Percentiles rank a stretch among this genome's conserved stretches.
These are phyloP conservation scores for Psidium friedrichsthalianum DNA, from an alignment of 345 rosid species.

Conservation along the genomic window DNA sequence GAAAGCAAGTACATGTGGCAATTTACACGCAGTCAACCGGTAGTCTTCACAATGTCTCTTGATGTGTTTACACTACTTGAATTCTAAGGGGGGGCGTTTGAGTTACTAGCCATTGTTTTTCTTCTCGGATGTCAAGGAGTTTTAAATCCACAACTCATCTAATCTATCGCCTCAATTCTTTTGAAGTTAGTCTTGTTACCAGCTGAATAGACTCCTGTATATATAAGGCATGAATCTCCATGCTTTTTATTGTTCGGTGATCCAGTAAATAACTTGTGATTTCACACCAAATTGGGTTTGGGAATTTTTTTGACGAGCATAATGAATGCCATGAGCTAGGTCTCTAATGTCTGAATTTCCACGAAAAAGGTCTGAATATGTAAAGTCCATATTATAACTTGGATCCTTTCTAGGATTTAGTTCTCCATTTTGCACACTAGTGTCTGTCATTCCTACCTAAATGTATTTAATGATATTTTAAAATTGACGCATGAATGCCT, in stretches of 20 bases:
- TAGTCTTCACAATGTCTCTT: not conserved
- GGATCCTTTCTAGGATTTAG: not conserved
- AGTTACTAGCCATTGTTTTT: not conserved
- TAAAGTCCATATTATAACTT: not conserved
- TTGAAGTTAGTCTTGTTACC: not conserved
- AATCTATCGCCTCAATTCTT: not conserved
- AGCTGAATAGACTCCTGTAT: not conserved
- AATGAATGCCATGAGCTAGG: not conserved
- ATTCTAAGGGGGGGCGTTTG: not conserved
- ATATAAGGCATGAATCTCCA: not conserved
- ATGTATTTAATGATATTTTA: not conserved
- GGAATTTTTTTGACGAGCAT: not conserved
- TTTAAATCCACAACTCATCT: not conserved
- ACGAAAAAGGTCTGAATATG: not conserved
- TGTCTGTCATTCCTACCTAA: not conserved
- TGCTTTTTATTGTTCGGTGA: not conserved
- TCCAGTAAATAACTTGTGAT: not conserved
- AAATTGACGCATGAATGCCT: not conserved
- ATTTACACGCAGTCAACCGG: not conserved
- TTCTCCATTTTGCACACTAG: not conserved
- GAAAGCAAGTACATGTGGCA: not conserved
- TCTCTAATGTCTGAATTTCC: not conserved
- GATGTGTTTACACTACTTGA: not conserved
- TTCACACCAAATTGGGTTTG: not conserved
- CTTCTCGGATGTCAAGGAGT: not conserved